phyloP scores from a whole-genome alignment of 2,329 filamentous ascomycete genomes.

The Scortechinia acanthostroma region DNA sequence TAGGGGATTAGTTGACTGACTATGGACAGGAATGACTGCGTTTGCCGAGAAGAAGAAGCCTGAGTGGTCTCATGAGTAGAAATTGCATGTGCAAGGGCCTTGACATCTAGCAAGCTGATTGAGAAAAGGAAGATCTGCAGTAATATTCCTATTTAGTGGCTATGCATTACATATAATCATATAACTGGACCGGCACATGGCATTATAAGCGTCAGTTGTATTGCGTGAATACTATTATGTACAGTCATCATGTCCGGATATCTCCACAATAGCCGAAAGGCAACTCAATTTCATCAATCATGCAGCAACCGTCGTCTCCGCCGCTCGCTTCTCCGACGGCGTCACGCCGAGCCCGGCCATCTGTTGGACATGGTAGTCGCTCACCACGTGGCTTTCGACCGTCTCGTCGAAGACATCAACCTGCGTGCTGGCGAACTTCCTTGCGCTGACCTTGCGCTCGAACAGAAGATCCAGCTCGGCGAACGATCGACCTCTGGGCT shows the following conservation, averaged over 20 bases:
- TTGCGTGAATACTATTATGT: too few species aligned
- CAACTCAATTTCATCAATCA: too few species aligned
- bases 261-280: too few species aligned
- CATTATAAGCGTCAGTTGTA: too few species aligned
- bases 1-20: conserved; percentile 27
- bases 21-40: conserved; percentile 27
- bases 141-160: too few species aligned
- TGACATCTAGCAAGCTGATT: too few species aligned
- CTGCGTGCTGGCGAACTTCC: conserved; percentile 60
- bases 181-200: too few species aligned
- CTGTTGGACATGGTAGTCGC: conserved; percentile 33
- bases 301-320: background rate
- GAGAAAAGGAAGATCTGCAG: too few species aligned
- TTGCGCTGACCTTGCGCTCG: conserved; percentile 62
- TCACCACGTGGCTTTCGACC: conserved; percentile 36
- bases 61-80: conserved; percentile 4
- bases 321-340: conserved; percentile 12
- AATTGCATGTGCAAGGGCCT: background rate
- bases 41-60: conserved; percentile 28
- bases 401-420: conserved; percentile 47
- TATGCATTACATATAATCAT: too few species aligned
- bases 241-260: too few species aligned
- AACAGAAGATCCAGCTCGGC: conserved; percentile 83
- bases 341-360: conserved; percentile 12
- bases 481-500: conserved; percentile 74